Percentiles rank a stretch among this genome's conserved stretches.
These are phyloP conservation scores for Globisporangium spinosum DNA, from an alignment of 352 stramenopile genomes.

Conservation along the genomic window DNA sequence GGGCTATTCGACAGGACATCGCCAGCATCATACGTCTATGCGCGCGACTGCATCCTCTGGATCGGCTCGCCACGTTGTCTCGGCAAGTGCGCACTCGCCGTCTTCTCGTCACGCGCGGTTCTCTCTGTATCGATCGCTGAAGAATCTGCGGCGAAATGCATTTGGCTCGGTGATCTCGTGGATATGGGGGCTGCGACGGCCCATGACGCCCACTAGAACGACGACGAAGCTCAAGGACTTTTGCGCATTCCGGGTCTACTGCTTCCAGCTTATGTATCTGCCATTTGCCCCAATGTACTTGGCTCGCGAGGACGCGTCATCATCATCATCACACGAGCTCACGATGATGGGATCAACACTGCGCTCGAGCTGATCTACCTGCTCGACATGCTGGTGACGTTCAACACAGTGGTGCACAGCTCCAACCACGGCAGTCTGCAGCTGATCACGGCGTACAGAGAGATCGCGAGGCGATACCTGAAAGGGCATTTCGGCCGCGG, in stretches of 20 bases:
- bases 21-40: neutral
- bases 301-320: neutral
- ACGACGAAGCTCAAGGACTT: neutral
- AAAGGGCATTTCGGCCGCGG: neutral
- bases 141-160: neutral
- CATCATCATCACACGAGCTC: neutral
- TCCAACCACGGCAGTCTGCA: constrained; percentile 7
- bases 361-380: constrained; percentile 12
- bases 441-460: neutral
- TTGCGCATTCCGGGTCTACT: constrained; percentile 7
- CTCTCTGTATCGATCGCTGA: constrained; percentile 7
- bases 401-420: constrained; percentile 8
- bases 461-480: constrained; percentile 11
- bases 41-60: neutral
- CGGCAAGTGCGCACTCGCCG: neutral
- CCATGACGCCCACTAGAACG: neutral
- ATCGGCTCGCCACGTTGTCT: neutral
- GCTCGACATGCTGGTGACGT: constrained; percentile 3
- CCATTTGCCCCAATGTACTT: constrained; percentile 6
- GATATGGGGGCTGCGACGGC: neutral
- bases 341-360: constrained; percentile 7
- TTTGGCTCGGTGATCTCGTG: neutral
- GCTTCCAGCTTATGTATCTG: constrained; percentile 10
- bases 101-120: constrained; percentile 1
- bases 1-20: neutral